These are phyloP conservation scores for Alternaria metachromatica DNA, from an alignment of 2,329 filamentous ascomycete species.

Conservation along the genomic window DNA sequence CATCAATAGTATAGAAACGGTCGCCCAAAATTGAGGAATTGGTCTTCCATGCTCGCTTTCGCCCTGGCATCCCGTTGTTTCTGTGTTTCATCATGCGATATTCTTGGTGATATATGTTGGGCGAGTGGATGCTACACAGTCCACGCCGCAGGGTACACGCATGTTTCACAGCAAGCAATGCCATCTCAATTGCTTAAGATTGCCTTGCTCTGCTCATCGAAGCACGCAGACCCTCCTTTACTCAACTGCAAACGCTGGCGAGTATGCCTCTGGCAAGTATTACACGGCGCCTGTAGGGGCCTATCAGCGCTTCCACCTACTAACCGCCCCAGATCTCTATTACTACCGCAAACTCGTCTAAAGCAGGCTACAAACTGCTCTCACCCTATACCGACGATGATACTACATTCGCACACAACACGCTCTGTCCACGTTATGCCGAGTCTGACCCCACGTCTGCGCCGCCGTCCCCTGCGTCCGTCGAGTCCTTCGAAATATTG, in stretches of 20 bases:
- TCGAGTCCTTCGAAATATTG: slow-evolving; percentile 45
- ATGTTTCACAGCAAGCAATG: slow-evolving; percentile 37
- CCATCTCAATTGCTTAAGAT: slow-evolving; percentile 21
- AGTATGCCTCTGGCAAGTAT: slow-evolving; percentile 38
- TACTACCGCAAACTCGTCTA: slow-evolving; percentile 21
- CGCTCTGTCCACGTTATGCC: slow-evolving; percentile 43
- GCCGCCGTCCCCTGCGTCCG: slow-evolving; percentile 44
- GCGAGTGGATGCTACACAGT: slow-evolving; percentile 33
- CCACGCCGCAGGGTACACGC: slow-evolving; percentile 24
- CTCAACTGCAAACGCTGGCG: slow-evolving; percentile 6
- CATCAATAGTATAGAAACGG: slow-evolving; percentile 46
- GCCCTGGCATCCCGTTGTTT: slow-evolving; percentile 12
- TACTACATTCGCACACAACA: slow-evolving; percentile 28
- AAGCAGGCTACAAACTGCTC: slow-evolving; percentile 32
- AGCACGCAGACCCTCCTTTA: not conserved
- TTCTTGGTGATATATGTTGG: slow-evolving; percentile 13
- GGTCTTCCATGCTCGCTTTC: slow-evolving; percentile 26
- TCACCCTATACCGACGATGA: slow-evolving; percentile 39
- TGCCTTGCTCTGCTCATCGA: slow-evolving; percentile 13
- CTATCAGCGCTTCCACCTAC: slow-evolving; percentile 22
- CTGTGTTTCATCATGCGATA: slow-evolving; percentile 38
- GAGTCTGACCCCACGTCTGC: slow-evolving; percentile 39
- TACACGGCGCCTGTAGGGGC: slow-evolving; percentile 21
- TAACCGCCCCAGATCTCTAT: slow-evolving; percentile 29
- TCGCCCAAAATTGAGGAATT: slow-evolving; percentile 33